Base-by-base conservation (phyloP, 768 basidiomycete species). In the Rubroboletus pulcherrimus region DNA sequence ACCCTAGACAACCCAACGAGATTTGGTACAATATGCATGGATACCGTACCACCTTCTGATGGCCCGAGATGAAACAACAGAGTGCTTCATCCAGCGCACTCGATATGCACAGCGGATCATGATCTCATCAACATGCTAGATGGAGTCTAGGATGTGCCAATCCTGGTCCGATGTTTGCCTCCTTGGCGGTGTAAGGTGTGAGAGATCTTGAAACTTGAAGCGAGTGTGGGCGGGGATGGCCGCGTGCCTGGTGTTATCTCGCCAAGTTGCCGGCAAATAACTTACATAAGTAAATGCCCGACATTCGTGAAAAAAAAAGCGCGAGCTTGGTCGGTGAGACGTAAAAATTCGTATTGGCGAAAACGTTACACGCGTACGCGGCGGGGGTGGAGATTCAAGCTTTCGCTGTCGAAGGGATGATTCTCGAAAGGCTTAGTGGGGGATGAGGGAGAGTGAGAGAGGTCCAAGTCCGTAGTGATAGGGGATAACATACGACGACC, bases 361-460 rank as follows among this genome's bases (percentile, higher is more conserved):
- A 30, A 31, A 30, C 42, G 31, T 57, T 33, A 41, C 39, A 39
- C 6, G 40, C 24, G 24, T 59, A 56, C 41, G 45, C 51, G 54
- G 57, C 19, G 57, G 56, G 54, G 60, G n/a, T 54, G 52, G 61
- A 54, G 52, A 47, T 15, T 51, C 34, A 24, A 12, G 29, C 19
- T 19, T 48, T 54, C n/a, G 24, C 26, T 14, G 29, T 49, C 12
- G 14, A 30, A 24, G 15, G 38, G 29, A 30, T 30, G 37, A 39
- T 47, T 41, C 34, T 58, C 49, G 29, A 35, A 38, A 24, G 45
- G 40, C 47, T 35, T 49, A 24, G 53, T 33, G 17, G 24, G 44
- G 26, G 41, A 40, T 40, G 56, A 33, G 34, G 15, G 15, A 17
- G 42, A 7, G 45, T 21, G n/a, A 21, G 19, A 8, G 9, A 17